Percentiles rank a stretch among this genome's conserved stretches.
Evolutionary conservation across 169 alveolate species (phyloP).

Genomic region (Babesia caballi): DNA sequence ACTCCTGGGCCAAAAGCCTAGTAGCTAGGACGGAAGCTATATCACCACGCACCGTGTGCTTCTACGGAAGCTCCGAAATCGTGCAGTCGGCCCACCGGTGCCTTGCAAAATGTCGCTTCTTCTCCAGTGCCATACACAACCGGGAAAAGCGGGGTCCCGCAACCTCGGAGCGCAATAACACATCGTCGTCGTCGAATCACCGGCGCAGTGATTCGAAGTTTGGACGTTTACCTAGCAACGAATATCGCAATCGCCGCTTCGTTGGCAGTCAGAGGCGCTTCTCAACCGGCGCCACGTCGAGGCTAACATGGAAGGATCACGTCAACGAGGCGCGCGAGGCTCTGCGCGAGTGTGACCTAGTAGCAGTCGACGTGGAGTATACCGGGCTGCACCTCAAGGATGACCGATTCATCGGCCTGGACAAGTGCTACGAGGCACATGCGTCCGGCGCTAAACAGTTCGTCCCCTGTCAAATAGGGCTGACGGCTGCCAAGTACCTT

Average conservation of each 20-base stretch:
- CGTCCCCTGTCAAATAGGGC: conserved; percentile 84
- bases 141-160: background rate
- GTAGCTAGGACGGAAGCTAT: no score
- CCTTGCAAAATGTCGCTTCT: no score
- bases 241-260: background rate
- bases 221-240: background rate
- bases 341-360: conserved; percentile 72
- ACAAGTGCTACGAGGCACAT: conserved; percentile 84
- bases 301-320: conserved; percentile 54
- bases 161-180: background rate
- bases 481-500: conserved; percentile 77
- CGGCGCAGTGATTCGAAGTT: background rate
- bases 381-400: conserved; percentile 77
- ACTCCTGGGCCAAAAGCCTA: no score
- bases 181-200: background rate
- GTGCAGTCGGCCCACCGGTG: no score
- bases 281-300: conserved; percentile 31
- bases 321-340: conserved; percentile 35
- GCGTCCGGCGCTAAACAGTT: conserved; percentile 80
- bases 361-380: conserved; percentile 78
- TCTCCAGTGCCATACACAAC: background rate
- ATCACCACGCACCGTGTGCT: no score
- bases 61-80: no score
- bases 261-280: background rate
- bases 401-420: conserved; percentile 81